Conservation (phyloP, 345 rosid species). For the Carallia brachiata region DNA sequence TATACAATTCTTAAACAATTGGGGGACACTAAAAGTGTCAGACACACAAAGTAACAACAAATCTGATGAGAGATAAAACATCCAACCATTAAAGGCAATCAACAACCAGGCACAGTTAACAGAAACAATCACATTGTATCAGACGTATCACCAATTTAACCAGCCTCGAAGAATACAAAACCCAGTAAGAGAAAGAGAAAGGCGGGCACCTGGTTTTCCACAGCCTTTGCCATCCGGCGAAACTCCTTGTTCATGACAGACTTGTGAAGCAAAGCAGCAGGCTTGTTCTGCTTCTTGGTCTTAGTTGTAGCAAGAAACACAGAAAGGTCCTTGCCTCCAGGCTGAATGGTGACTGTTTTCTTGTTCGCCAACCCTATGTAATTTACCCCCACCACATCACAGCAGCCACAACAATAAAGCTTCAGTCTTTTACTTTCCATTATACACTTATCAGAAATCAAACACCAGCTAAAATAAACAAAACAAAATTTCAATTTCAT, state of each 20-base stretch:
- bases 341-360: conserved; percentile 23
- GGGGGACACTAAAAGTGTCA: no score
- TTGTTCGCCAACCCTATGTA: conserved; percentile 23
- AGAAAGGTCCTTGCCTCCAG: conserved; percentile 18
- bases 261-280: conserved; percentile 15
- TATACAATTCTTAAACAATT: no score
- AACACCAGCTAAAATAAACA: no score
- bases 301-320: conserved; percentile 20
- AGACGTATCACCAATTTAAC: no score
- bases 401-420: no score
- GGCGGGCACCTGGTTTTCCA: conserved; percentile 14
- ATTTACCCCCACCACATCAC: no score
- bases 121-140: background rate
- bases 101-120: background rate
- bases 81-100: background rate
- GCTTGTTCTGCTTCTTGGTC: conserved; percentile 28
- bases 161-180: no score
- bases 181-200: background rate
- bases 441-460: no score
- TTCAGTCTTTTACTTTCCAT: no score
- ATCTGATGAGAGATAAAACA: background rate
- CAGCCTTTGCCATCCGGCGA: conserved; percentile 24
- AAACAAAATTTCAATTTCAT: no score
- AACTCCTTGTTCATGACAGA: conserved; percentile 24
- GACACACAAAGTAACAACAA: no score